Conservation (phyloP, 371 early-diverging fungal species). For the Choanephora cucurbitarum region DNA sequence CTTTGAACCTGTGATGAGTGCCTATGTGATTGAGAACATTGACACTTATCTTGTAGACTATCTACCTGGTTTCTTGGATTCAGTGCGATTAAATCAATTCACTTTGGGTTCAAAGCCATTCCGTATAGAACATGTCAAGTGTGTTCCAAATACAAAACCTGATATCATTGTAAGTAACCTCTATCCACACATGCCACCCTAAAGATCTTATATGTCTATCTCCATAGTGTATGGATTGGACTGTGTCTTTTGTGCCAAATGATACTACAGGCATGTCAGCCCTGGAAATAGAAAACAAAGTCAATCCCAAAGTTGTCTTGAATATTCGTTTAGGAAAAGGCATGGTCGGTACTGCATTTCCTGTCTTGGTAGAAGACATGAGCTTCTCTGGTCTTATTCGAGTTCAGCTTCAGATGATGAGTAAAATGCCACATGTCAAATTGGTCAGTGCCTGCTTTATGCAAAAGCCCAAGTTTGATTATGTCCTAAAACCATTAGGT, state of each 20-base stretch:
- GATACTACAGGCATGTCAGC: conserved; percentile 70
- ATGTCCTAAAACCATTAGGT: conserved; percentile 90
- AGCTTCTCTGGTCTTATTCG: conserved; percentile 84
- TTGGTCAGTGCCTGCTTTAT: conserved; percentile 86
- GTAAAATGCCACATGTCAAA: conserved; percentile 88
- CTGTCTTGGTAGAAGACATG: conserved; percentile 92
- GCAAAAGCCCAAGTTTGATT: conserved; percentile 90
- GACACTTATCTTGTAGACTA: conserved; percentile 76
- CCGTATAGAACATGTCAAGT: conserved; percentile 83
- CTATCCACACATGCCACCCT: too few species aligned
- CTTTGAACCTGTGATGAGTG: conserved; percentile 90
- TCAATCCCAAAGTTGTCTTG: conserved; percentile 94
- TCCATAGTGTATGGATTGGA: conserved; percentile 95
- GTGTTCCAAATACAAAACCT: conserved; percentile 73
- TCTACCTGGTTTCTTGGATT: conserved; percentile 89
- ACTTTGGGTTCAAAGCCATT: conserved; percentile 97
- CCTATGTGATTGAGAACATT: conserved; percentile 71
- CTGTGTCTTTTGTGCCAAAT: conserved; percentile 86
- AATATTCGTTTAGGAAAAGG: conserved; percentile 90
- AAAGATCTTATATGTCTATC: too few species aligned
- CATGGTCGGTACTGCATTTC: conserved; percentile 85
- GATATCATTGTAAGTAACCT: conserved; percentile 72
- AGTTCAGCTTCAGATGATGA: conserved; percentile 80
- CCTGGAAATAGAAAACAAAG: conserved; percentile 58
- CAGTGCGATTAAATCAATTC: conserved; percentile 88